These are phyloP conservation scores for Teunomyces lycoperdinae DNA, from an alignment of 805 yeast genomes.

Conservation along the genomic window DNA sequence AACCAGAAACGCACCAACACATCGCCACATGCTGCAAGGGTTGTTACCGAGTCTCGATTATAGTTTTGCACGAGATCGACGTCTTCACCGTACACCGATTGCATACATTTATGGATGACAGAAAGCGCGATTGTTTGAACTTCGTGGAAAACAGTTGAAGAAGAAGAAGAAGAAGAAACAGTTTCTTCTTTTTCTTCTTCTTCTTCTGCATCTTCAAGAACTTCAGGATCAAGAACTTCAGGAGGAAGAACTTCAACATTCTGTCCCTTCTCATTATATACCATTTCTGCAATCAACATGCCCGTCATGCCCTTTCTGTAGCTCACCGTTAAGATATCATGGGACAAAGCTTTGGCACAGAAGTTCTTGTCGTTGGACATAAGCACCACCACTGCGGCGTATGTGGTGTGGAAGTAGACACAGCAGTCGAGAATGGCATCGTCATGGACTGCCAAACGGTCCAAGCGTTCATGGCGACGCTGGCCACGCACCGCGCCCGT, in stretches of 20 bases:
- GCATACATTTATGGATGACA: slow-evolving; percentile 51
- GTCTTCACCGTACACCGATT: slow-evolving; percentile 57
- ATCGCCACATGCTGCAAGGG: slow-evolving; percentile 42
- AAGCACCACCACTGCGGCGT: slow-evolving; percentile 47
- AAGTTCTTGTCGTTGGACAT: slow-evolving; percentile 83
- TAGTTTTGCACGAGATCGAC: slow-evolving; percentile 48
- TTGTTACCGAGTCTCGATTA: slow-evolving; percentile 27
- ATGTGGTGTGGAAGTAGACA: slow-evolving; percentile 49
- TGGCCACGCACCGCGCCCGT: slow-evolving; percentile 63
- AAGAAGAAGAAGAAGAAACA: no score
- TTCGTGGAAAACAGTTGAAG: background rate
- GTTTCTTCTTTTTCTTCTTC: no score
- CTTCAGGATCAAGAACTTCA: no score
- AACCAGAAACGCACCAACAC: slow-evolving; percentile 48
- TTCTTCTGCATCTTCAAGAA: no score
- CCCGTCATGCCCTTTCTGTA: slow-evolving; percentile 46
- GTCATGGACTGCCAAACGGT: slow-evolving; percentile 52
- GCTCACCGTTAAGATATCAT: slow-evolving; percentile 63
- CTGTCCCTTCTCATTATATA: background rate
- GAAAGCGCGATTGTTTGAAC: slow-evolving; percentile 37
- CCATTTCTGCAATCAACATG: slow-evolving; percentile 30
- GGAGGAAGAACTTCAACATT: no score
- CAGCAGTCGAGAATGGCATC: slow-evolving; percentile 88
- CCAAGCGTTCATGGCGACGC: slow-evolving; percentile 50
- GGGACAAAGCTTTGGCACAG: slow-evolving; percentile 71